These are phyloP conservation scores for Yamadazyma akitaensis DNA, from an alignment of 805 yeast species.

Conservation along the genomic window DNA sequence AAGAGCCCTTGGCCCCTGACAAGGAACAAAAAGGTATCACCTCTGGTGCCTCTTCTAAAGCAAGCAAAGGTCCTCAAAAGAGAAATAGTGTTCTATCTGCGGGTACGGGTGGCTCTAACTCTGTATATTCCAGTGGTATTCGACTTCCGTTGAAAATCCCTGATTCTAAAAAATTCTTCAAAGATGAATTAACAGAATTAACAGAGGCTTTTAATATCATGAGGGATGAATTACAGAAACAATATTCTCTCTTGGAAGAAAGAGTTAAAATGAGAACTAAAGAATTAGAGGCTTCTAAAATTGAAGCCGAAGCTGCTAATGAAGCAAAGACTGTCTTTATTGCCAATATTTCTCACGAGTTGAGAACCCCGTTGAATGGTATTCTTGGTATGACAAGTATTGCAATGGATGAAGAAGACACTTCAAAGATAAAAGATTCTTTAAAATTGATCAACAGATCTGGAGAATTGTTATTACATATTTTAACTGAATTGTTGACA, in stretches of 20 bases:
- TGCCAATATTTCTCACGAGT: conserved; percentile 49
- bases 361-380: conserved; percentile 94
- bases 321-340: conserved; percentile 77
- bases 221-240: conserved; percentile 84
- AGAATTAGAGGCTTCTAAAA: conserved; percentile 83
- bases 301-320: conserved; percentile 90
- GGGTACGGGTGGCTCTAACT: conserved; percentile 31
- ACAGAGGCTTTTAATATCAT: conserved; percentile 87
- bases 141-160: conserved; percentile 37
- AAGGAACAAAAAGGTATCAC: not conserved
- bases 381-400: conserved; percentile 94
- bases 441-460: conserved; percentile 81
- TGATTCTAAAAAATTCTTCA: conserved; percentile 45
- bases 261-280: conserved; percentile 82
- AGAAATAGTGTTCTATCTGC: conserved; percentile 27
- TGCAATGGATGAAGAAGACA: conserved; percentile 82
- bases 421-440: conserved; percentile 64
- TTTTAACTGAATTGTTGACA: conserved; percentile 84
- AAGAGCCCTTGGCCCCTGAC: not conserved
- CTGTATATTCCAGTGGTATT: conserved; percentile 40
- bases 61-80: conserved; percentile 22
- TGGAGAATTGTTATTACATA: conserved; percentile 85
- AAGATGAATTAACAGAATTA: conserved; percentile 84
- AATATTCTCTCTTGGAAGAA: conserved; percentile 81
- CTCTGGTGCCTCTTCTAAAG: not conserved